Base-by-base conservation (phyloP, 2,329 filamentous ascomycete species). In the Phialophora verrucosa region DNA sequence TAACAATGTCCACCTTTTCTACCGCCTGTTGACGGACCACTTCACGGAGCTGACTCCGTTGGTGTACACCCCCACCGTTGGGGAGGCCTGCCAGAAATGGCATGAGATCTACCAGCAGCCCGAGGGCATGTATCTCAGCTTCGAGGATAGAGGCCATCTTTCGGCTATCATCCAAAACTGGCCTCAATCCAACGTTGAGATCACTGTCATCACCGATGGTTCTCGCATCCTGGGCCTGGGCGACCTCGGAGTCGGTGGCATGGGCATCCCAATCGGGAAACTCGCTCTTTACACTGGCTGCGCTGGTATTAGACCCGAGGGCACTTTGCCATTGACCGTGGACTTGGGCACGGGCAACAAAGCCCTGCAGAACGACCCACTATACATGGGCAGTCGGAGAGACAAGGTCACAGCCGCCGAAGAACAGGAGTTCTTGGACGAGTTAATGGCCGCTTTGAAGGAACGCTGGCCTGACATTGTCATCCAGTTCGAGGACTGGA, bases 231-330 rank as follows among this genome's bases (percentile, higher is more conserved):
- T 88, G 65, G 94, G 95, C 75, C 88, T 99, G 44, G 95, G 95
- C 73, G 95, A 99, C 80, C 87, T 98, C 64, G 95, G 95, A 73
- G 90, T 99, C 72, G 97, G 97, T 79, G 95, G 95, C 75, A 96
- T 98, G 83, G 95, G 95, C 72, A 99, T 99, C 79, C 93, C 95
- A 69, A 94, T 99, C 73, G 95, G 95, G 76, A 99, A 99, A 83
- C 86, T 98, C 69, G 89, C 93, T 70, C 87, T 99, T 61, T 99
- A 99, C 85, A 97, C 92, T 66, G 93, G 91, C 54, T 96, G 94
- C 75, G 95, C 95, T 65, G 95, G 95, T 76, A 97, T 98, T 80
- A 88, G 93, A 80, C 95, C 95, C 44, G 84, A 88, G 73, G 82
- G 81, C 66, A 89, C 87, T 35, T 83, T 90, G 20, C 87, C 87